Evolutionary conservation across 306 rosid species (phyloP), one percentile per base, ranked within the genome.

Genomic region (Aeschynomene evenia): DNA sequence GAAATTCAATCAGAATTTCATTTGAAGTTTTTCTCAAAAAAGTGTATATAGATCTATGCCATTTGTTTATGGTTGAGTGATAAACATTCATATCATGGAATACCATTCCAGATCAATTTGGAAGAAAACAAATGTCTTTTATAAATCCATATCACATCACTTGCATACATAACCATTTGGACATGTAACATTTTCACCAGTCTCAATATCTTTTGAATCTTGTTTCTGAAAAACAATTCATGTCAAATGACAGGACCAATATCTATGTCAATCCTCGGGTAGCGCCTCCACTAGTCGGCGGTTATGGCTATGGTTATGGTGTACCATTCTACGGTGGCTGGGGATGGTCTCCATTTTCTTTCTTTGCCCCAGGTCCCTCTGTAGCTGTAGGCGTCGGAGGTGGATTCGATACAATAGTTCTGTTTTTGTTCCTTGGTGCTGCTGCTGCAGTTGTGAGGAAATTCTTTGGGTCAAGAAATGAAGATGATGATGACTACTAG

Each of bases 301-400:
- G 97, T 3, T 93, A 93, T 16, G 96, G 96, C 9, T 92, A 80
- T 12, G 97, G 97, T 10, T 91, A 64, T 31, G 98, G 98, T 5
- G 76, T 58, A 22, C 97, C 96, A 9, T 91, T 57, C 82, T 91
- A 69, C 29, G 95, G 98, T 20, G 93, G 98, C 6, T 93, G 91
- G 91, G 98, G 98, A 42, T 93, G 97, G 97, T 88, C 98, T 8
- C 97, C 98, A 59, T 93, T 88, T 85, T 93, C 98, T 12, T 88
- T 93, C 92, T 93, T 82, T 66, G 87, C 91, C 56, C 98, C 97
- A 16, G 89, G 86, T 61, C 98, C 98, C n/a, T 46, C 85, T 74
- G 96, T 90, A 11, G 98, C 88, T 6, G 48, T 94, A 50, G 97
- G 94, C 34, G 4, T 88, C 63, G 98, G 98, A 68, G 98, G 98